Conservation (phyloP, 495 filamentous ascomycete genomes). For the Talaromyces ruber region DNA sequence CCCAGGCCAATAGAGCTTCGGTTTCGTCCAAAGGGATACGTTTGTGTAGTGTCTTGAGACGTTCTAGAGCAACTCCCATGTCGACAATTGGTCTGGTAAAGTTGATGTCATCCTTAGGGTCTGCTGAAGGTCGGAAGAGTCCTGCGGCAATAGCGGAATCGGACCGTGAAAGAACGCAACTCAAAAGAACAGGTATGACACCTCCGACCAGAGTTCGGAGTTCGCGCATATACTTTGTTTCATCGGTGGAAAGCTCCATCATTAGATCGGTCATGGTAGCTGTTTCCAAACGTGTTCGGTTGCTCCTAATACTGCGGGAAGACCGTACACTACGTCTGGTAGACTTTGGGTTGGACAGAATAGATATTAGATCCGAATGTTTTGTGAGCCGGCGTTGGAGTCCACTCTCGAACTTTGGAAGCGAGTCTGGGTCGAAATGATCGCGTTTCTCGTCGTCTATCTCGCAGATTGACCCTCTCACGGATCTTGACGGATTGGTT, state of each 20-base stretch:
- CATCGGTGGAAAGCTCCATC: slow-evolving; percentile 72
- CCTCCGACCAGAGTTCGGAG: slow-evolving; percentile 91
- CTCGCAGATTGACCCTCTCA: slow-evolving; percentile 3
- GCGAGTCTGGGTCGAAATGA: slow-evolving; percentile 30
- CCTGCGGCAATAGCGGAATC: slow-evolving; percentile 57
- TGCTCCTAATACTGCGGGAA: slow-evolving; percentile 62
- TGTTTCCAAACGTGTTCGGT: slow-evolving; percentile 53
- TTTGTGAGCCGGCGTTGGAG: slow-evolving; percentile 73
- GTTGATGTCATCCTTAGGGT: slow-evolving; percentile 46
- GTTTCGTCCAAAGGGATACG: slow-evolving; percentile 64
- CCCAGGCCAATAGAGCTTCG: slow-evolving; percentile 69
- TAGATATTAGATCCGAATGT: slow-evolving; percentile 88
- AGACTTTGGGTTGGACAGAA: slow-evolving; percentile 68
- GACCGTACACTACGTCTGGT: slow-evolving; percentile 60
- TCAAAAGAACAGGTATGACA: slow-evolving; percentile 87
- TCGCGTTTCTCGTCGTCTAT: slow-evolving; percentile 28
- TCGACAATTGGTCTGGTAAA: slow-evolving; percentile 85
- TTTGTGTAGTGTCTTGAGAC: slow-evolving; percentile 69
- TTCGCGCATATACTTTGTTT: slow-evolving; percentile 85
- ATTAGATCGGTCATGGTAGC: slow-evolving; percentile 68
- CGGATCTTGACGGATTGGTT: slow-evolving; percentile 7
- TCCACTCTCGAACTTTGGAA: slow-evolving; percentile 5
- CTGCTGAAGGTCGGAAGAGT: slow-evolving; percentile 51
- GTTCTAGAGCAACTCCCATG: slow-evolving; percentile 88
- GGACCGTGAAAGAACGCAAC: slow-evolving; percentile 69